These are phyloP conservation scores for Blastobotrys peoriensis DNA, from an alignment of 805 yeast genomes.

Conservation along the genomic window DNA sequence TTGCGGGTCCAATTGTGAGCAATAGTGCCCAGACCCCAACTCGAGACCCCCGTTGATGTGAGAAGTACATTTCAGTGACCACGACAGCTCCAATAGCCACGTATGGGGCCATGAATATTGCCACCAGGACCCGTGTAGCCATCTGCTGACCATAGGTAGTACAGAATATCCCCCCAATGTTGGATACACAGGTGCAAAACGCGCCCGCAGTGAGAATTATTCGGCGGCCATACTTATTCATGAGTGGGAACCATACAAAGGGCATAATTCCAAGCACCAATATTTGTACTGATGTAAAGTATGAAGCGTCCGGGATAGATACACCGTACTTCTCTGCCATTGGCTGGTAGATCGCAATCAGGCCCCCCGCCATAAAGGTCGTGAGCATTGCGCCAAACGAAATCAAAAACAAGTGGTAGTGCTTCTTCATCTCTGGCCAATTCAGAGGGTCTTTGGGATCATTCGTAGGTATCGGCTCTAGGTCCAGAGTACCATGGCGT, in stretches of 20 bases:
- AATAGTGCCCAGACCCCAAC: slow-evolving; percentile 16
- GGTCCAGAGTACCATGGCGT: slow-evolving; percentile 17
- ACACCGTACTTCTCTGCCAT: slow-evolving; percentile 13
- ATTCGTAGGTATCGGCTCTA: slow-evolving; percentile 16
- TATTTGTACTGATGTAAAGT: slow-evolving; percentile 15
- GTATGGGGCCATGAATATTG: slow-evolving; percentile 15
- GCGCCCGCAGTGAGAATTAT: slow-evolving; percentile 8
- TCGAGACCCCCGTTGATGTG: slow-evolving; percentile 14
- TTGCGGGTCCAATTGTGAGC: slow-evolving; percentile 13
- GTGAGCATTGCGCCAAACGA: slow-evolving; percentile 14
- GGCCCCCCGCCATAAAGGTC: slow-evolving; percentile 15
- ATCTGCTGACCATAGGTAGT: slow-evolving; percentile 15
- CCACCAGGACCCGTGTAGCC: slow-evolving; percentile 13
- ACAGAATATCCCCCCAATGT: slow-evolving; percentile 16
- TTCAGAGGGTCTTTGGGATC: slow-evolving; percentile 14
- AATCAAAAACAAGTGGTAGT: slow-evolving; percentile 8
- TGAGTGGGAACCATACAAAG: slow-evolving; percentile 13
- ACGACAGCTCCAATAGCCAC: slow-evolving; percentile 14
- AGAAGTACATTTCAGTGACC: slow-evolving; percentile 14
- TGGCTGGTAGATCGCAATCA: slow-evolving; percentile 12
- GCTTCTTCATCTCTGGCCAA: slow-evolving; percentile 13
- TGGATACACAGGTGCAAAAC: slow-evolving; percentile 6
- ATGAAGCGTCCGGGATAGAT: slow-evolving; percentile 9
- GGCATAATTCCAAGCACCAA: slow-evolving; percentile 13
- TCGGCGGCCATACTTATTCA: slow-evolving; percentile 13